Base-by-base conservation (phyloP, 331 rosid genomes). In the Malus hybrid region DNA sequence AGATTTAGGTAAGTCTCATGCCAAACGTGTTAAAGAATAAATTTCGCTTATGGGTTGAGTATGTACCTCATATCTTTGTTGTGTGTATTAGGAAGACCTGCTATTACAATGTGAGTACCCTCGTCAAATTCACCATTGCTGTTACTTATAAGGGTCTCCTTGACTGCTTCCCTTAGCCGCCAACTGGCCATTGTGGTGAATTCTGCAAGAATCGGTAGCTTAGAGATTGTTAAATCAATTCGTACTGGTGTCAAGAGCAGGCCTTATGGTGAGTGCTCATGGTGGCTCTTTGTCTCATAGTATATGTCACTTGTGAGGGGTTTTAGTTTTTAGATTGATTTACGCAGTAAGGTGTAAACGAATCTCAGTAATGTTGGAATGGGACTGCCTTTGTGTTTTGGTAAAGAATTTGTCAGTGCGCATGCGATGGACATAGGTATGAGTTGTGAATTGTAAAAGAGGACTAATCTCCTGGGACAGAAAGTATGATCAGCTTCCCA, bases 151-250 rank as follows among this genome's bases (percentile, higher is more conserved):
- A 89, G 64, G 64, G 92, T 87, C 85, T 91, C 83, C 84, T 84
- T 88, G 63, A 91, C 84, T 68, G 89, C 90, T 56, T 89, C 93
- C 70, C 93, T 89, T 29, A 93, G 83, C 39, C 96, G 77, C 70
- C 91, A 86, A 12, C 98, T 93, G 2, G 93, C 86, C 97, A 93
- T 93, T 83, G 93, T 93, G 78, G 98, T 91, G 80, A 93, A 87
- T 76, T 91, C 96, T 93, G 87, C 82, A 78, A 75, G 64, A 69
- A 72, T 74, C 77, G 81, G 72, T 33, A 30, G 36, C 55, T 75
- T 53, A 79, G 66, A 77, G 73, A 20, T 28, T 55, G 57, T 42
- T 39, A 26, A 26, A 56, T n/a, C 30, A 67, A 14, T 57, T 71
- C 9, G 55, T 34, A 72, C 16, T 1, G 30, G 4, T n/a, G 48